Conservation (phyloP, 768 basidiomycete genomes). For the Trametes meyenii region DNA sequence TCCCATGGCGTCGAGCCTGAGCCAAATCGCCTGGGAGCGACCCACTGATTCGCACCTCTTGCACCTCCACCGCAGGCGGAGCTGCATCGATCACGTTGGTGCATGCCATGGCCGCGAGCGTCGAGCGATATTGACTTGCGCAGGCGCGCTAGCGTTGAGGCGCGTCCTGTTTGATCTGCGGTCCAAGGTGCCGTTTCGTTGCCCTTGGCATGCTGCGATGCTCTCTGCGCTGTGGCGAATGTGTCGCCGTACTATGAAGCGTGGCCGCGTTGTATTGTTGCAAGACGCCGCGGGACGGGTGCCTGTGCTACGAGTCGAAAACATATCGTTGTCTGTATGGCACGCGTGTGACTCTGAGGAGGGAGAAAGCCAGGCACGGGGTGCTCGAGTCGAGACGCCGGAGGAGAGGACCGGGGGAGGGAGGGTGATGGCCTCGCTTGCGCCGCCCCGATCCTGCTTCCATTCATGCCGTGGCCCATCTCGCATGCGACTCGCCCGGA, state of each 20-base stretch:
- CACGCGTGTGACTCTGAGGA: too few species aligned
- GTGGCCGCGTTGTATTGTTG: too few species aligned
- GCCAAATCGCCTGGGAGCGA: constrained; percentile 3
- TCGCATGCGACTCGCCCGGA: background rate
- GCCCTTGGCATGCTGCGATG: too few species aligned
- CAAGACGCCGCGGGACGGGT: too few species aligned
- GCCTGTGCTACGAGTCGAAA: too few species aligned
- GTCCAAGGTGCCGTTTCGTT: background rate
- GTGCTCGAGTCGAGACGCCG: background rate
- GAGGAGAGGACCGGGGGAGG: background rate
- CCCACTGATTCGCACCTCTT: constrained; percentile 1
- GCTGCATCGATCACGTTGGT: background rate
- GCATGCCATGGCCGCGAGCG: background rate
- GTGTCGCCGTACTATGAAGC: background rate
- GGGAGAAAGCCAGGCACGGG: too few species aligned
- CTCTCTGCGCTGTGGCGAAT: background rate
- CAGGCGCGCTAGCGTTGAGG: background rate
- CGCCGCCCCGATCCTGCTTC: background rate
- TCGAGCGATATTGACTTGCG: background rate
- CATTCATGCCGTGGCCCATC: background rate
- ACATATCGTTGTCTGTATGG: too few species aligned
- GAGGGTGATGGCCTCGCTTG: background rate
- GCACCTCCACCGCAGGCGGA: background rate
- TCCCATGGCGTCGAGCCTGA: constrained; percentile 4
- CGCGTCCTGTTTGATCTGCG: too few species aligned